Conservation (phyloP, 2,329 filamentous ascomycete species). For the Lachnellula subtilissima region DNA sequence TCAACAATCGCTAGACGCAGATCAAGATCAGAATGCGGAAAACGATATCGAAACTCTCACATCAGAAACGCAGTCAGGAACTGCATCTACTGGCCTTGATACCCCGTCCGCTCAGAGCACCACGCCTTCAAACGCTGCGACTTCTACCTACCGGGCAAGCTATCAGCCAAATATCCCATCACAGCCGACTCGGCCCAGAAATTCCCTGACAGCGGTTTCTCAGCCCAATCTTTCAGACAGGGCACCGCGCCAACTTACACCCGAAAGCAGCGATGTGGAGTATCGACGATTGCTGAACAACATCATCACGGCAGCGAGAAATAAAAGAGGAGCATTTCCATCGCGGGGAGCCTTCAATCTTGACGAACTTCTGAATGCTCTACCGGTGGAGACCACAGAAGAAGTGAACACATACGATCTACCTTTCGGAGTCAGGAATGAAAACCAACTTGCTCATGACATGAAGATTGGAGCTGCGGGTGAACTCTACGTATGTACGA, state of each 20-base stretch:
- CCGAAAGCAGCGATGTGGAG: conserved; percentile 1
- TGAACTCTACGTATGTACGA: conserved; percentile 23
- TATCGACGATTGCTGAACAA: conserved; percentile 2
- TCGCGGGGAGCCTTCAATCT: conserved; percentile 6
- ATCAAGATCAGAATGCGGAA: background rate
- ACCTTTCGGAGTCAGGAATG: conserved; percentile 12
- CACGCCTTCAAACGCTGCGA: background rate
- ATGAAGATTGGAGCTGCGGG: conserved; percentile 25
- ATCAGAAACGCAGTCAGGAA: conserved; percentile 1
- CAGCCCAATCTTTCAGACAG: background rate
- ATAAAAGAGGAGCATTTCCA: conserved; percentile 5
- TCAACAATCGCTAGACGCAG: conserved; percentile 1
- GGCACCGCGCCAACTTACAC: background rate
- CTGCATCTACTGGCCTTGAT: conserved; percentile 1
- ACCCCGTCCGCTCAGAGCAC: background rate
- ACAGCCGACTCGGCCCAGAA: background rate
- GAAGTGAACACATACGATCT: conserved; percentile 3
- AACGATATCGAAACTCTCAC: background rate
- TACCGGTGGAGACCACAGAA: conserved; percentile 3
- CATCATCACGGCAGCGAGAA: conserved; percentile 1
- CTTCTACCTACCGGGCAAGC: conserved; percentile 3
- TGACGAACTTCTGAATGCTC: conserved; percentile 3
- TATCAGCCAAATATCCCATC: background rate
- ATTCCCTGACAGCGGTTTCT: background rate
- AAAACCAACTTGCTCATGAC: conserved; percentile 14